Percentiles rank a stretch among this genome's conserved stretches.
These are phyloP conservation scores for Dimocarpus longan DNA, from an alignment of 345 rosid species.

Conservation along the genomic window DNA sequence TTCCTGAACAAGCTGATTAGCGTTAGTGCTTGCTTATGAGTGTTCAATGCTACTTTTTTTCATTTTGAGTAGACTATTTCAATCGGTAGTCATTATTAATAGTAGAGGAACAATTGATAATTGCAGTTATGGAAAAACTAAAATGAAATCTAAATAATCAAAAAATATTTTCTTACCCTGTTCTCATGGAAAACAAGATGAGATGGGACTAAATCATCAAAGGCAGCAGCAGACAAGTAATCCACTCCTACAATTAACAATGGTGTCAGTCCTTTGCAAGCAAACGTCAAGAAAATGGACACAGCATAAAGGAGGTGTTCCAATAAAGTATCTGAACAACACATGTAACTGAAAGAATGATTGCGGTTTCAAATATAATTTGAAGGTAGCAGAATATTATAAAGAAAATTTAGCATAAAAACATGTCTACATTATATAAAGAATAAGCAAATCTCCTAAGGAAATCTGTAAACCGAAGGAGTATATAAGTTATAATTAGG, in stretches of 20 bases:
- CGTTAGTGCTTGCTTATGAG: not conserved
- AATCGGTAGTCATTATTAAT: not conserved
- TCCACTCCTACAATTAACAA: slow-evolving; percentile 43
- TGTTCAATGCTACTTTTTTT: not conserved
- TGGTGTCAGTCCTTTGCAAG: not conserved
- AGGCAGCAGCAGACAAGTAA: slow-evolving; percentile 45
- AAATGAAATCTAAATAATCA: not conserved
- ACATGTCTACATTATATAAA: too few relatives aligned
- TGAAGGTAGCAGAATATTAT: too few relatives aligned
- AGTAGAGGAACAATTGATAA: not conserved
- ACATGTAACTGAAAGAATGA: too few relatives aligned
- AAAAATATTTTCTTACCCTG: slow-evolving; percentile 26
- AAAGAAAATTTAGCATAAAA: too few relatives aligned
- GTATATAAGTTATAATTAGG: too few relatives aligned
- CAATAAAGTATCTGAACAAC: too few relatives aligned
- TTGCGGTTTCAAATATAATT: too few relatives aligned
- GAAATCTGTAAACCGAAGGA: too few relatives aligned
- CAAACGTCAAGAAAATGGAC: not conserved
- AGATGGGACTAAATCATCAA: slow-evolving; percentile 12
- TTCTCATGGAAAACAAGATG: slow-evolving; percentile 34
- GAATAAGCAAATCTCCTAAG: too few relatives aligned
- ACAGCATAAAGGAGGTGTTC: not conserved
- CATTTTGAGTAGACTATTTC: not conserved
- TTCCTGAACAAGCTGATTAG: slow-evolving; percentile 38
- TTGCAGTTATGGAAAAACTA: not conserved